Evolutionary conservation across 1,284 basidiomycete species (phyloP), one percentile per base, ranked within the genome.

Genomic region (Stereum hirsutum): DNA sequence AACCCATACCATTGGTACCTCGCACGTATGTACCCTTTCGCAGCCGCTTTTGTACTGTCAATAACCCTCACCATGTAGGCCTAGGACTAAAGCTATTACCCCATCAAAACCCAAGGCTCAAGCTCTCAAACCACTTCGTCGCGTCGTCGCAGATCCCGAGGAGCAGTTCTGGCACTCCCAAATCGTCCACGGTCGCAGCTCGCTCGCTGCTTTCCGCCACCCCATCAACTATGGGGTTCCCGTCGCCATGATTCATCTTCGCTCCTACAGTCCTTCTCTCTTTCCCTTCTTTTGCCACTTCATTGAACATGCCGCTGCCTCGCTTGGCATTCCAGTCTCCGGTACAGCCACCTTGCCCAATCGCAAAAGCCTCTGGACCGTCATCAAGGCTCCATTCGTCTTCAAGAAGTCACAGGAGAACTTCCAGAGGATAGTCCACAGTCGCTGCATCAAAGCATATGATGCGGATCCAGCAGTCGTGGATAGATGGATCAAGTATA

Each of bases 371-470:
- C 67, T 97, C 7, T 92, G 89, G 81, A 97, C 95, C 0, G 93
- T 98, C 11, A 74, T 78, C 8, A 78, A 84, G 34, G 78, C 80
- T 3, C 93, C 94, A 3, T 98, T 98, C 62, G 84, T 82, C 6
- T 86, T 95, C 64, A 99, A 99, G 62, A 97, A 96, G 65, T 72
- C 77, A 17, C 93, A 97, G 64, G 93, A 99, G 68, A 98, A 98
- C 66, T 99, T 97, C 61, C 85, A 92, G 63, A 68, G 90, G 25
- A 74, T 71, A 55, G 85, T 87, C 44, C 87, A 95, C 59, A 87
- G 85, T 55, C 74, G 94, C 12, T 75, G 75, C 19, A 81, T 99
- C 66, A 94, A 94, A 64, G 85, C 93, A 1, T 98, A 78, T 72
- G 94, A 99, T 61, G 78, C 92, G 8, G 75, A 93, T 54, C 69